phyloP scores from a whole-genome alignment of 164 flowering plant species.

The Cinnamomum chago region DNA sequence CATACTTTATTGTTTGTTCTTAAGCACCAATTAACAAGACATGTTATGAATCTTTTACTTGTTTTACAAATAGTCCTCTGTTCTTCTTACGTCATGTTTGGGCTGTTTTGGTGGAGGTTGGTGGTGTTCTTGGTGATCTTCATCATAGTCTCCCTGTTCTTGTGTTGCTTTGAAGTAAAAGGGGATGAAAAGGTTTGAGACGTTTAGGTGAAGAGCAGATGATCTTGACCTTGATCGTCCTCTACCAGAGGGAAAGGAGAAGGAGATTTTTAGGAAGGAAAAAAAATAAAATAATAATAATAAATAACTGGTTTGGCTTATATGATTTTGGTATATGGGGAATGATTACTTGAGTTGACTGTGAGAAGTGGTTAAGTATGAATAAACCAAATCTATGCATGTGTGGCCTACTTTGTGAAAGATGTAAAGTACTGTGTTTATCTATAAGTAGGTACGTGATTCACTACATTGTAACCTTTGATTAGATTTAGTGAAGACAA shows the following conservation, averaged over 20 bases:
- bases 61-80: neutral
- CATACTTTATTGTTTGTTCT: neutral
- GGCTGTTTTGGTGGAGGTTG: conserved; percentile 8
- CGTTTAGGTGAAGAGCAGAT: conserved; percentile 13
- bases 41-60: neutral
- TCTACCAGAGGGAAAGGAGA: conserved; percentile 22
- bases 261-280: neutral
- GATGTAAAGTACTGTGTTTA: too few relatives aligned
- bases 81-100: conserved; percentile 22
- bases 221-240: conserved; percentile 24
- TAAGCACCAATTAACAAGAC: conserved; percentile 1
- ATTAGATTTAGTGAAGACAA: too few relatives aligned
- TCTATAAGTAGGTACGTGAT: too few relatives aligned
- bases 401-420: too few relatives aligned
- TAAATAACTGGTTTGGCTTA: too few relatives aligned
- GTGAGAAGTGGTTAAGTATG: too few relatives aligned
- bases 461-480: too few relatives aligned
- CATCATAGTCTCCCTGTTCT: conserved; percentile 9
- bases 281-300: too few relatives aligned
- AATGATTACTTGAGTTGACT: too few relatives aligned
- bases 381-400: too few relatives aligned
- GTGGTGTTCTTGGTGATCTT: neutral
- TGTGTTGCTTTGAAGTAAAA: conserved; percentile 30
- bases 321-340: too few relatives aligned
- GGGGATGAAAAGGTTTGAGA: conserved; percentile 28